Base-by-base conservation (phyloP, 176 grass and related monocot species). In the Melocanna baccifera region DNA sequence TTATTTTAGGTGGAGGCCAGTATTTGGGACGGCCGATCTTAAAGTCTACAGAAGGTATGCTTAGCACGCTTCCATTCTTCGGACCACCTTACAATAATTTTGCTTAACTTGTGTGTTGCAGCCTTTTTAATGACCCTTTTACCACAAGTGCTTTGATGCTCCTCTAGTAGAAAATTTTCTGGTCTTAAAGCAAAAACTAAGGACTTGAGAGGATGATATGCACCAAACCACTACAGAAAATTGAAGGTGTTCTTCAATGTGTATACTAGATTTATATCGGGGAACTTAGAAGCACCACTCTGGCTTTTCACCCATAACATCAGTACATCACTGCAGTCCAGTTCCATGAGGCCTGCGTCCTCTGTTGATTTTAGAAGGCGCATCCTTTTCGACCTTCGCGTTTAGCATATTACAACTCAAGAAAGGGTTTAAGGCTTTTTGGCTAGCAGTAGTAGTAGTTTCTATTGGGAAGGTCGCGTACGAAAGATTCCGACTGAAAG, bases 381-480 rank as follows among this genome's bases (percentile, higher is more conserved):
- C 23, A 20, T 18, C 43, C 42, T 62, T 50, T 50, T 73, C 25
- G 10, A 9, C 42, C 14, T 8, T 36, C 0, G 18, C 15, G 30
- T 39, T 34, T 23, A 50, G 40, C 19, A 74, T 59, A 81, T 63
- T 62, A 50, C 42, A 65, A 66, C 20, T 84, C 15, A 53, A 84
- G 45, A 34, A 65, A 66, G 5, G 5, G 42, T 9, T 9, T 42
- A 42, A 64, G 50, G 12, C 43, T 13, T 32, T n/a, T 62, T 19
- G 13, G 9, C 11, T 40, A 12, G 0, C 1, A 84, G 43, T 62
- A 72, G 11, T 10, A 47, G 47, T 22, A 56, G 43, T 84, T 84
- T 64, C 20, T 52, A 32, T 48, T 20, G 14, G 19, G 29, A 83
- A 72, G 26, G 43, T 52, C 8, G 1, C 5, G 18, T 51, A 83